Conservation (phyloP, 306 rosid genomes). For the Begonia peltatifolia region DNA sequence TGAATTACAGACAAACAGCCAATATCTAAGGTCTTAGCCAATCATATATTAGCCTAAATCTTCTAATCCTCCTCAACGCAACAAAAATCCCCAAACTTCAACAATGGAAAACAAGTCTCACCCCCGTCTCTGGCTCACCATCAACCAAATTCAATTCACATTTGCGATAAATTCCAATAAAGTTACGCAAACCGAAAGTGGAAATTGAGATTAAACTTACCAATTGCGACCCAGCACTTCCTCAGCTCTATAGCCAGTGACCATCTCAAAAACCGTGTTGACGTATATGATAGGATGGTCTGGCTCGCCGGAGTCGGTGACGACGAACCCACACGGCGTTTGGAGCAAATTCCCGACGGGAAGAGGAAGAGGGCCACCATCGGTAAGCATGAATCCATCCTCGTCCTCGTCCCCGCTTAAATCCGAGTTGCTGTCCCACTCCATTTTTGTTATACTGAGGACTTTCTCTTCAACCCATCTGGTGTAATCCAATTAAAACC, state of each 20-base stretch:
- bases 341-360: slow-evolving; percentile 55
- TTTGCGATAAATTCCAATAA: no score
- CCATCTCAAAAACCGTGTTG: slow-evolving; percentile 85
- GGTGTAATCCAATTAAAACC: background rate
- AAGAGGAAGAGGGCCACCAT: slow-evolving; percentile 56
- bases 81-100: background rate
- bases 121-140: no score
- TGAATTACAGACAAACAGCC: no score
- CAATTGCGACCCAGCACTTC: slow-evolving; percentile 98
- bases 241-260: slow-evolving; percentile 91
- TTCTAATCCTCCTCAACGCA: background rate
- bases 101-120: no score
- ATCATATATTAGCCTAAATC: no score
- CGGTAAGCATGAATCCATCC: slow-evolving; percentile 34
- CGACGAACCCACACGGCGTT: slow-evolving; percentile 82
- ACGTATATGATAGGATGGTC: slow-evolving; percentile 97
- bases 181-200: no score
- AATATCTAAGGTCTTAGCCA: no score
- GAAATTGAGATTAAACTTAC: slow-evolving; percentile 24
- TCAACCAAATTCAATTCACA: no score
- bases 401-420: slow-evolving; percentile 86
- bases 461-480: slow-evolving; percentile 48
- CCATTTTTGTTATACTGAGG: slow-evolving; percentile 26
- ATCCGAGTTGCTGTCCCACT: slow-evolving; percentile 99
- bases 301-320: slow-evolving; percentile 75